phyloP scores from a whole-genome alignment of 192 early-diverging fungal genomes.

The Allomyces macrogynus region DNA sequence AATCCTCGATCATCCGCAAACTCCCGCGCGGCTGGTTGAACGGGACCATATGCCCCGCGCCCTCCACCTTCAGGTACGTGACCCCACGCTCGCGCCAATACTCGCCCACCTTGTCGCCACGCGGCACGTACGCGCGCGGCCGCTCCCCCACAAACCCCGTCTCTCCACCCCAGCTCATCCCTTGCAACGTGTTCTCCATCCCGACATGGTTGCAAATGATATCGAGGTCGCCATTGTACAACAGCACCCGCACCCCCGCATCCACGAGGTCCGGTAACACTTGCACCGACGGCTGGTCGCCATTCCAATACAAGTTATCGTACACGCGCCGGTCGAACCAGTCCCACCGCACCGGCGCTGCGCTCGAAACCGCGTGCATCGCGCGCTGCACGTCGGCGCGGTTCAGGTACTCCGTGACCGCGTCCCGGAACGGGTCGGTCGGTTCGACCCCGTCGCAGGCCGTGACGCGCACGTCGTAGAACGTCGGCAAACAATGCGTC shows the following conservation, averaged over 20 bases:
- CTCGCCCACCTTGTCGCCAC: background rate
- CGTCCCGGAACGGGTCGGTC: background rate
- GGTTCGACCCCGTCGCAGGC: background rate
- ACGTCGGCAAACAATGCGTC: background rate
- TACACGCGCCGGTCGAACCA: background rate
- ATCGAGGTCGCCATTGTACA: background rate
- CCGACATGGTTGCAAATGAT: background rate
- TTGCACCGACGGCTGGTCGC: background rate
- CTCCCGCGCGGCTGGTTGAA: background rate
- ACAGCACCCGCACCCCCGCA: background rate
- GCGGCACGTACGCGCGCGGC: background rate
- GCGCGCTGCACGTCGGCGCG: background rate
- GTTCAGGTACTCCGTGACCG: background rate
- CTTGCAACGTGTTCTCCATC: background rate
- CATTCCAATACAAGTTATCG: too few species aligned
- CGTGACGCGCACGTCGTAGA: background rate
- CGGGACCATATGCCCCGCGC: background rate
- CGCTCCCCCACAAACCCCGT: background rate
- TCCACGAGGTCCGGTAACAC: background rate
- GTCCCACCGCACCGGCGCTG: background rate
- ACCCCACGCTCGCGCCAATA: background rate
- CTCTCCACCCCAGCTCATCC: background rate
- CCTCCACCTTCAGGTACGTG: background rate
- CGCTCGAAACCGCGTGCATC: background rate
- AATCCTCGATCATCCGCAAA: background rate